Conservation (phyloP, 116 monocot genomes). For the Papilionanthe hybrid region DNA sequence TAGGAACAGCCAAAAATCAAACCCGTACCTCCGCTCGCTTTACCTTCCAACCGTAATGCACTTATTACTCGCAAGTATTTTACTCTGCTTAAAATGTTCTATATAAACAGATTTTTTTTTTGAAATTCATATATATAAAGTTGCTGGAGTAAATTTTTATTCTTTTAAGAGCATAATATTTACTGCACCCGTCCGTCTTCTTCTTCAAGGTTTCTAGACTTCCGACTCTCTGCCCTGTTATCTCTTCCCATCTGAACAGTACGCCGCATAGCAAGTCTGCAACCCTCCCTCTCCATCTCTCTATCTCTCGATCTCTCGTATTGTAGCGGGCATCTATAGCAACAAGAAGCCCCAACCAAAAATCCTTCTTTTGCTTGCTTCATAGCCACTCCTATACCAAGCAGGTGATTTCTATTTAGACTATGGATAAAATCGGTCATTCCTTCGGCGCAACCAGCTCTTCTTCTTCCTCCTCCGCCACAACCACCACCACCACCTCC, state of each 20-base stretch:
- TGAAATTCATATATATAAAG: no score
- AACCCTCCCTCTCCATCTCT: not conserved
- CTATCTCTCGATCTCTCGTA: no score
- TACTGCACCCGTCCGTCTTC: no score
- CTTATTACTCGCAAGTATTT: no score
- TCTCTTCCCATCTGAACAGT: not conserved
- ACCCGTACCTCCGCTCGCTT: no score
- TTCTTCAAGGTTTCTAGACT: not conserved
- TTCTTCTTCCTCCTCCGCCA: not conserved
- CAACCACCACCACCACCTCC: not conserved
- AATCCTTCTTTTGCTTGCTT: not conserved
- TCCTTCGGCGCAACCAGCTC: not conserved
- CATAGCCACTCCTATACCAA: not conserved
- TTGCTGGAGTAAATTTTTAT: no score
- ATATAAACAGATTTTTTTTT: no score
- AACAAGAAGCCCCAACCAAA: not conserved
- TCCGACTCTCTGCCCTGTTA: not conserved
- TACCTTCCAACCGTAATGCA: no score
- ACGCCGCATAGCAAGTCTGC: not conserved
- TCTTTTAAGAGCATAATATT: no score
- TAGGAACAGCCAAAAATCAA: no score
- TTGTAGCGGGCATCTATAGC: not conserved
- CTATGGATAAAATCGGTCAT: conserved; percentile 1
- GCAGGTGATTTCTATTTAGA: not conserved
- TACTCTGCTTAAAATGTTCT: no score